These are phyloP conservation scores for Davidsoniella eucalypti DNA, from an alignment of 2,329 filamentous ascomycete species.

Conservation along the genomic window DNA sequence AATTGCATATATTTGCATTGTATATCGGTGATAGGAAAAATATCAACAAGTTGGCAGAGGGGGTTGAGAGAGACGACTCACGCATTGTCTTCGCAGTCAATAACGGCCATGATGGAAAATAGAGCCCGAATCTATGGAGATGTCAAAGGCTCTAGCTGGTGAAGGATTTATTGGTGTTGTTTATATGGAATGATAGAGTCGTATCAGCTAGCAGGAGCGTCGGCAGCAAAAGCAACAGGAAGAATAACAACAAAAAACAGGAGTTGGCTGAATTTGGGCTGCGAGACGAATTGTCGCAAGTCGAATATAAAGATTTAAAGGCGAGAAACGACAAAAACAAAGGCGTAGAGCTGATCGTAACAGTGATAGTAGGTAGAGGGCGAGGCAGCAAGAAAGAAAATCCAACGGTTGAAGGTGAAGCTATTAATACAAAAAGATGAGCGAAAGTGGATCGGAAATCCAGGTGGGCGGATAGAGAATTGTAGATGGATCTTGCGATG, in stretches of 20 bases:
- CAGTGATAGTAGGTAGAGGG: not conserved
- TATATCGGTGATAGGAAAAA: no score
- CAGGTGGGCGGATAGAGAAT: not conserved
- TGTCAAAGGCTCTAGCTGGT: not conserved
- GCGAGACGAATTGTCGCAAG: no score
- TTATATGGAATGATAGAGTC: not conserved
- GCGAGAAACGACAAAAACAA: no score
- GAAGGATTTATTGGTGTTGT: not conserved
- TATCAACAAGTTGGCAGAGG: no score
- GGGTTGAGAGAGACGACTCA: not conserved
- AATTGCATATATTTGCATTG: no score
- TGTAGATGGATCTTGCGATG: not conserved
- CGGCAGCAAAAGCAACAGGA: no score
- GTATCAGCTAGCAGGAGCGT: no score
- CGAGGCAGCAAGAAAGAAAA: not conserved
- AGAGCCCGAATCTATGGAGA: not conserved
- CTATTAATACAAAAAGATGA: not conserved
- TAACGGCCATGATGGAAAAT: slow-evolving; percentile 28
- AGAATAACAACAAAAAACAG: no score
- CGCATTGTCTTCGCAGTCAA: slow-evolving; percentile 10
- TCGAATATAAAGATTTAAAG: no score
- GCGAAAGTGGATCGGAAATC: not conserved
- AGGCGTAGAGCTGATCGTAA: no score
- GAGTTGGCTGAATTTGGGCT: no score
- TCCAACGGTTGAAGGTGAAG: not conserved